Evolutionary conservation across 768 basidiomycete species (phyloP), one percentile per base, ranked within the genome.

Genomic region (Sistotremastrum suecicum): DNA sequence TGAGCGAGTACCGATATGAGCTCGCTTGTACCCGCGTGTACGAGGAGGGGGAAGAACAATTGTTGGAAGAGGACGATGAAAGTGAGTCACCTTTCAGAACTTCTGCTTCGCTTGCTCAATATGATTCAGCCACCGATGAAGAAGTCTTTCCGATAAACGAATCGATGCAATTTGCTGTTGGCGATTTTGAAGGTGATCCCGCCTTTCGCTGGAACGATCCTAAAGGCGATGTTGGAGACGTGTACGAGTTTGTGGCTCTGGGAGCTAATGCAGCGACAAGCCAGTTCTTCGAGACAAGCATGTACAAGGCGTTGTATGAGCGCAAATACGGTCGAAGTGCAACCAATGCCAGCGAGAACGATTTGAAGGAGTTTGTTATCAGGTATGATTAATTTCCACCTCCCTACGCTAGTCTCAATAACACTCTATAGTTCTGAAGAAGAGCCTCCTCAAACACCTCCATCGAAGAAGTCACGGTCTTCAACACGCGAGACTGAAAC

Each of bases 291-390:
- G 91, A 97, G 64, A 80, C 80, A 29, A 87, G 90, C 64, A 84
- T 97, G 72, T 86, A 94, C 54, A 79, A 87, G 31, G 94, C 94
- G 48, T 90, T 98, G 80, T 98, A 83, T 61, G 95, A 99, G 59
- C 77, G 91, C 63, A 92, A 91, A 66, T 82, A 83, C 67, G 80
- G 71, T 54, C 67, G 54, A 43, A 76, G 75, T 53, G 84, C 86
- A 7, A 80, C 86, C 45, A 74, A 69, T 49, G 72, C 80, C 11
- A 61, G 60, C 32, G 83, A 88, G 54, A 62, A 68, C 1, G 78
- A 84, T 33, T 66, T 97, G 34, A 75, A 81, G 33, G 75, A 86
- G 56, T 87, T 97, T 56, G 76, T 84, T 20, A 84, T 80, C 75
- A 72, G 72, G 85, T 90, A 54, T 62, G 83, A 73, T 28, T 12